Base-by-base conservation (phyloP, 2,329 filamentous ascomycete genomes). In the Hypoxylon sp. region DNA sequence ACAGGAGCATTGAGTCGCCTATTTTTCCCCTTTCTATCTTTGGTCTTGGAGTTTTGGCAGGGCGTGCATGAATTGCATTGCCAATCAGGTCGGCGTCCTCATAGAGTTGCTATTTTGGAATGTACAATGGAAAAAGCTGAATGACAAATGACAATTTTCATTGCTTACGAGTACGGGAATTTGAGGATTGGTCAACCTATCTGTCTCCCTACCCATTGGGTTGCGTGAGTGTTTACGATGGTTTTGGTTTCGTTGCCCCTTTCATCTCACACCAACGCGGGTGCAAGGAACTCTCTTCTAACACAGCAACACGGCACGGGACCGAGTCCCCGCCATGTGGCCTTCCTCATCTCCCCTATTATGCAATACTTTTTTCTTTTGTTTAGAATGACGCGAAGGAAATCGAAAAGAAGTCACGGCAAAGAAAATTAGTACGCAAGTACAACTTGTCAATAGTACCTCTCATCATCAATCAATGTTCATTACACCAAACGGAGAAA, bases 381-480 rank as follows among this genome's bases (percentile, higher is more conserved):
- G n/a, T n/a, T n/a, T n/a, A n/a, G n/a, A n/a, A n/a, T 51, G 54
- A 54, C 43, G 47, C 40, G 38, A 34, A 37, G 30, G 34, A 21
- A 12, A 36, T 45, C 21, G 42, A 47, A 55, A 45, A 48, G 37
- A 59, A 51, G 40, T 45, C 37, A 46, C 9, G 51, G 42, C 30
- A 45, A 47, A 58, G 43, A 47, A 45, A 38, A 42, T 42, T 35
- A 32, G 56, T 59, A 59, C 56, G 56, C 56, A 54, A 59, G 56
- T 59, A 59, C 56, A 51, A 43, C n/a, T n/a, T n/a, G n/a, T 32
- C 44, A 47, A 57, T 48, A 40, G n/a, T n/a, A n/a, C n/a, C n/a
- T n/a, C n/a, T n/a, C n/a, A n/a, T n/a, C 42, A 20, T 36, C 26
- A 35, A 37, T 51, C 42, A n/a, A 30, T 53, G 48, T 58, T 53